Evolutionary conservation across 805 yeast species (phyloP), one percentile per base, ranked within the genome.

Genomic region (Metschnikowia kunwiensis): DNA sequence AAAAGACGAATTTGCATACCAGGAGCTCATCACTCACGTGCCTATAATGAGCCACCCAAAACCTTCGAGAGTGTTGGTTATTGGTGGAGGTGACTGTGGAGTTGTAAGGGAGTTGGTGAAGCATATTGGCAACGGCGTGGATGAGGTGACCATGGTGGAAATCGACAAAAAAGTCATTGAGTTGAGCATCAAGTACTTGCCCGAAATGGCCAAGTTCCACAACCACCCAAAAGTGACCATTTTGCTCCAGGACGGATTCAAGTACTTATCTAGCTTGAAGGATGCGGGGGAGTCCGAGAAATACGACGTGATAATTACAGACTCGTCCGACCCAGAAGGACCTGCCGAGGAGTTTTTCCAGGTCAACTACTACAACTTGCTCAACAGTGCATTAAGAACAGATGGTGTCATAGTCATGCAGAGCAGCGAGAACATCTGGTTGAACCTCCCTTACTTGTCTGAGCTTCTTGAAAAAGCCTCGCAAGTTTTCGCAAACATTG

Each of bases 61-160:
- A 27, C 96, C 97, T 1, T 75, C 75, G 49, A 74, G 72, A 36
- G 94, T 87, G 7, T 72, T 88, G 34, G 93, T 88, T 20, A 85
- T 88, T 51, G 97, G 97, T 18, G 97, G 97, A 17, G 97, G 97
- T 27, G 97, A 88, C 59, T 95, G 97, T 46, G 97, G 97, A 43
- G 96, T 88, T 14, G 65, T 89, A 24, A 74, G 97, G 52, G 97
- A 88, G 59, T 80, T 86, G 12, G 77, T 86, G 30, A 89, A 88
- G 62, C 91, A 84, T 54, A 50, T 64, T 20, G 59, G 58, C 10
- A 36, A 30, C 14, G 68, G 72, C 5, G 66, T 72, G 29, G 81
- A 82, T 47, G 60, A 65, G 30, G 82, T 85, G 11, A 81, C 83
- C 10, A 70, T 88, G 58, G 91, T 86, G n/a, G 97, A 88, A 55